Conservation (phyloP, 306 rosid species). For the Pueraria montana region DNA sequence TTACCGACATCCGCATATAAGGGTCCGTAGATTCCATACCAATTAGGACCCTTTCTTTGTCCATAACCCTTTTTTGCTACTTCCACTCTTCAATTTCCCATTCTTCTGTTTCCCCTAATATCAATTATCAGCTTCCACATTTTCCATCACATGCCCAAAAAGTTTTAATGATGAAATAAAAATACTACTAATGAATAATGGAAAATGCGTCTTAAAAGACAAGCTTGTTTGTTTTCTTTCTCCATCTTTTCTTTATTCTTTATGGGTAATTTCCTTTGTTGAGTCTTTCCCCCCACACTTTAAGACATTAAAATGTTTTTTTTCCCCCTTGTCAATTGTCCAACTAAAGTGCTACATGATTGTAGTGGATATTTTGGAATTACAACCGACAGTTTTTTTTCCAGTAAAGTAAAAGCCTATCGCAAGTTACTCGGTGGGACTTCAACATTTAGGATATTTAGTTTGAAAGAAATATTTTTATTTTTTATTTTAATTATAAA, state of each 20-base stretch:
- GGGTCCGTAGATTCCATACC: neutral
- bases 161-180: neutral
- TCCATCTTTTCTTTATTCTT: conserved; percentile 30
- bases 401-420: neutral
- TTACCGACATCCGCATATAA: conserved; percentile 49
- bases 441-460: neutral
- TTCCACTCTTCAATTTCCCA: neutral
- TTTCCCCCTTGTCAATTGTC: neutral
- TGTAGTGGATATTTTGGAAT: neutral
- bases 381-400: neutral
- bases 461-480: too few species aligned
- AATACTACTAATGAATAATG: neutral
- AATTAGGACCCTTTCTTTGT: neutral
- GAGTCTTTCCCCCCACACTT: conserved; percentile 33
- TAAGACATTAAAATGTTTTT: conserved; percentile 16
- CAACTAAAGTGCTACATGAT: conserved; percentile 16
- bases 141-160: neutral
- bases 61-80: neutral
- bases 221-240: conserved; percentile 22
- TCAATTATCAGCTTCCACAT: neutral
- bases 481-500: too few species aligned
- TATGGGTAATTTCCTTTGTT: conserved; percentile 21
- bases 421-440: neutral
- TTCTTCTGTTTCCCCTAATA: neutral
- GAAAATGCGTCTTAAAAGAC: conserved; percentile 31